Percentiles rank a stretch among this genome's conserved stretches.
These are phyloP conservation scores for Fusarium neocosmosporiellum DNA, from an alignment of 2,329 filamentous ascomycete genomes.

Conservation along the genomic window DNA sequence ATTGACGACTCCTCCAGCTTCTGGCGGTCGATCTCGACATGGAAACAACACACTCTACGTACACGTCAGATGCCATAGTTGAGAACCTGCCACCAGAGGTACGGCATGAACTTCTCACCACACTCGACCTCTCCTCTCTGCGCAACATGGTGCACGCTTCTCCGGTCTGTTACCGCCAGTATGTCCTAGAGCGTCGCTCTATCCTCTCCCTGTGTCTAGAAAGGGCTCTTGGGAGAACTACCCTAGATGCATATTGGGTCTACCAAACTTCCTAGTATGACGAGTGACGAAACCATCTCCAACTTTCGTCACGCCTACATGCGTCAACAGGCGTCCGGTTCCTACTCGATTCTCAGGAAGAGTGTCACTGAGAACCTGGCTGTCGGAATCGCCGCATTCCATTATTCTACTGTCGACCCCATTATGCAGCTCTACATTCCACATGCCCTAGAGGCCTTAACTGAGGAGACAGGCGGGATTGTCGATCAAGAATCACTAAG, in stretches of 20 bases:
- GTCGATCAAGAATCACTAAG: background rate
- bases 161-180: background rate
- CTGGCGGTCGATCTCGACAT: background rate
- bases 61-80: background rate
- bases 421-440: background rate
- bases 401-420: background rate
- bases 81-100: constrained; percentile 1
- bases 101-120: background rate
- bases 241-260: background rate
- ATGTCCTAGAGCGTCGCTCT: background rate
- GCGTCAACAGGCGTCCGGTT: background rate
- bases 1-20: background rate
- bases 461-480: background rate
- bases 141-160: background rate
- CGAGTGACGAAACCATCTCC: background rate
- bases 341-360: background rate
- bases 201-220: background rate
- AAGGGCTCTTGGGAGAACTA: background rate
- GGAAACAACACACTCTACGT: background rate
- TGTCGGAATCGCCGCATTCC: background rate
- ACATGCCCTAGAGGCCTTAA: background rate
- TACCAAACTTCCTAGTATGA: background rate
- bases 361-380: constrained; percentile 1
- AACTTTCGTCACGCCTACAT: constrained; percentile 2
- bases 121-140: background rate